Evolutionary conservation across 345 rosid genomes (phyloP).

Genomic region (Brassica napus): Da-Ae NC_063446.1:6866501-6867000

Average conservation of each 20-base stretch:
- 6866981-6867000: conserved; percentile 98
- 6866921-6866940: no score
- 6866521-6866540: not conserved
- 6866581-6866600: conserved; percentile 68
- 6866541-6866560: conserved; percentile 38
- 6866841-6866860: conserved; percentile 99
- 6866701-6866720: not conserved
- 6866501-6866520: not conserved
- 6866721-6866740: not conserved
- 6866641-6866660: conserved; percentile 87
- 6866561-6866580: conserved; percentile 81
- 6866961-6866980: conserved; percentile 9
- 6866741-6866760: conserved; percentile 84
- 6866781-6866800: conserved; percentile 88
- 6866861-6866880: conserved; percentile 90
- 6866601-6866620: conserved; percentile 75
- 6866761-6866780: conserved; percentile 86
- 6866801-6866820: conserved; percentile 57
- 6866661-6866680: conserved; percentile 81
- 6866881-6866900: conserved; percentile 77
- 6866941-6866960: no score
- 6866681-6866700: conserved; percentile 21
- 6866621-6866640: conserved; percentile 83
- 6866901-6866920: no score
- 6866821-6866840: conserved; percentile 58